Percentiles rank a stretch among this genome's conserved stretches.
Conservation (phyloP, 306 rosid species). For the Biancaea sappan region DNA sequence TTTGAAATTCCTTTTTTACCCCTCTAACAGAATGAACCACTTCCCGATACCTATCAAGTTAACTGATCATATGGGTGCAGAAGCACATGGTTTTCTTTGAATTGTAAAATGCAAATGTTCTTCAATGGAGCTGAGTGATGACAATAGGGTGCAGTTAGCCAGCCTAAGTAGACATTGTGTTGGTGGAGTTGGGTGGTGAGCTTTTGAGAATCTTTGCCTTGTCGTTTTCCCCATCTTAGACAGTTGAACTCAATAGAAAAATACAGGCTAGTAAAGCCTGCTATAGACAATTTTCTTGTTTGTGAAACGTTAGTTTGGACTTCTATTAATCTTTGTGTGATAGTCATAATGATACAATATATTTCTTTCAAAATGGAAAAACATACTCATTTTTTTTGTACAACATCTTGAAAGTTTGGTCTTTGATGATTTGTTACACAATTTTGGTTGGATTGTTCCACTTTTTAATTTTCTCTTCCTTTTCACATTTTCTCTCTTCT, state of each 20-base stretch:
- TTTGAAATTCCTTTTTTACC: too few species aligned
- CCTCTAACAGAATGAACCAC: too few species aligned
- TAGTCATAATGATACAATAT: background rate
- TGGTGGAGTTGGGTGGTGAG: background rate
- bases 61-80: background rate
- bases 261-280: background rate
- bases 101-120: slow-evolving; percentile 17
- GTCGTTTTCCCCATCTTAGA: slow-evolving; percentile 23
- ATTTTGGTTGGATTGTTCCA: slow-evolving; percentile 17
- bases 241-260: background rate
- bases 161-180: slow-evolving; percentile 7
- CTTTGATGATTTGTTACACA: background rate
- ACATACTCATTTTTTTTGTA: slow-evolving; percentile 8
- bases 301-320: background rate
- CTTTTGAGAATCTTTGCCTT: slow-evolving; percentile 5
- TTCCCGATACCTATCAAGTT: too few species aligned
- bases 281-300: background rate
- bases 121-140: background rate
- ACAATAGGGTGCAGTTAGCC: slow-evolving; percentile 2
- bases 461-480: background rate
- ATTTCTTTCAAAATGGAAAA: background rate
- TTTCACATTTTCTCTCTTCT: background rate
- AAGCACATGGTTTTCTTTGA: background rate
- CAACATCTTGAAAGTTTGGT: background rate
- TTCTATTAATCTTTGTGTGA: background rate